These are phyloP conservation scores for Aspergillus carlsbadensis DNA, from an alignment of 495 filamentous ascomycete species.

Conservation along the genomic window DNA sequence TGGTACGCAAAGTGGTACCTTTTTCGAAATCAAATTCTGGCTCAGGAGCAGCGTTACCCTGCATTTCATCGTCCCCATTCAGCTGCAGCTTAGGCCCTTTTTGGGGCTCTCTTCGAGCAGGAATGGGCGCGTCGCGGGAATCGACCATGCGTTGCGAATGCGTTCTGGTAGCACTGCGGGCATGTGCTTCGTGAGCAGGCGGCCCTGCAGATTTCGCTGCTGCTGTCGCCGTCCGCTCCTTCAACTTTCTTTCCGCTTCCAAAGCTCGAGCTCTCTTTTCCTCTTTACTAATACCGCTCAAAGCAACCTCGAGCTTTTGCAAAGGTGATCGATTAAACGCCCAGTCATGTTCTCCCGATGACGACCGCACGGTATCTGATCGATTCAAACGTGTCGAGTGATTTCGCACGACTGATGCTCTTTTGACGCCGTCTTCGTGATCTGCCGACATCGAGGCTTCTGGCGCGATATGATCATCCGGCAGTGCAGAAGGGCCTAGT, in stretches of 20 bases:
- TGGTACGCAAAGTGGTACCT: slow-evolving; percentile 17
- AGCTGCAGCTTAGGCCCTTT: slow-evolving; percentile 8
- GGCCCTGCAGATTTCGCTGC: not conserved
- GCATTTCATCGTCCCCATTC: slow-evolving; percentile 2
- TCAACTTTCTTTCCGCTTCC: slow-evolving; percentile 66
- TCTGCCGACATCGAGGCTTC: not conserved
- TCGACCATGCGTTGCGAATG: not conserved
- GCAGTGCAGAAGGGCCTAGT: not conserved
- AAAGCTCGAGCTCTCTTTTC: slow-evolving; percentile 81
- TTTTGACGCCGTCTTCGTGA: slow-evolving; percentile 4
- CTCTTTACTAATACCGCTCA: slow-evolving; percentile 88
- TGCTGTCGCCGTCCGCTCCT: slow-evolving; percentile 40
- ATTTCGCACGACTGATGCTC: slow-evolving; percentile 8
- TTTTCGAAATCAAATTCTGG: slow-evolving; percentile 11
- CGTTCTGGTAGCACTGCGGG: not conserved
- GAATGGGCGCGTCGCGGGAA: not conserved
- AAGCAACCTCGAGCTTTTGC: slow-evolving; percentile 84
- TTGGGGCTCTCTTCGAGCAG: not conserved
- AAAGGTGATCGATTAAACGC: slow-evolving; percentile 82
- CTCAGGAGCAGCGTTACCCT: slow-evolving; percentile 5
- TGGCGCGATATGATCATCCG: not conserved
- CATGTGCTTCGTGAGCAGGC: not conserved
- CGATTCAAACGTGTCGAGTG: slow-evolving; percentile 27
- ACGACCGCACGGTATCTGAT: slow-evolving; percentile 39
- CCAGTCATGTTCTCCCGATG: slow-evolving; percentile 44